These are phyloP conservation scores for Pleurotus tuber-regium DNA, from an alignment of 768 basidiomycete genomes.

Conservation along the genomic window DNA sequence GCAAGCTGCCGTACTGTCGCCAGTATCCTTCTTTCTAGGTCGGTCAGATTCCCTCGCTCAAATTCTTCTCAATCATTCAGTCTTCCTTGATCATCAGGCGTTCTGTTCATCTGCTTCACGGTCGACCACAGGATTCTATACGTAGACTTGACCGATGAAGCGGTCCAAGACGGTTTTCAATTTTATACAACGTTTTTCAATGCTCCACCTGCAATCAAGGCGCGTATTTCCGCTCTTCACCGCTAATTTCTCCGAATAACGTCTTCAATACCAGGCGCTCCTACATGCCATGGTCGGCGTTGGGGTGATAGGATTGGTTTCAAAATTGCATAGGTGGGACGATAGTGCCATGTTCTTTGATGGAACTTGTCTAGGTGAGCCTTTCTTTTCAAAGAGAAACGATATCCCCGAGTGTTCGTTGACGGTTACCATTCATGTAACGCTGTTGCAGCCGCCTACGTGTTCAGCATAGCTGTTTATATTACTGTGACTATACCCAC, in stretches of 20 bases:
- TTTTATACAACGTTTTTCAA: constrained; percentile 94
- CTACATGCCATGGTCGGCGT: constrained; percentile 84
- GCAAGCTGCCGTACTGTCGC: constrained; percentile 83
- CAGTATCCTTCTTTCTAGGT: constrained; percentile 91
- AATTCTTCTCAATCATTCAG: constrained; percentile 15
- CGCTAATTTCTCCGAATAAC: constrained; percentile 26
- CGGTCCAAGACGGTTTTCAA: constrained; percentile 74
- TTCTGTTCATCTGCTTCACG: constrained; percentile 81
- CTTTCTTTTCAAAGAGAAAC: background rate
- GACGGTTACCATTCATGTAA: no score
- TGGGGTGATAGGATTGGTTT: constrained; percentile 69
- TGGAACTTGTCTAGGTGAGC: constrained; percentile 80
- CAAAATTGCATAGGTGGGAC: constrained; percentile 84
- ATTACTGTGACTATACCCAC: constrained; percentile 77
- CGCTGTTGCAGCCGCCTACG: constrained; percentile 54
- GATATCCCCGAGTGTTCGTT: background rate
- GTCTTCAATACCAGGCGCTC: constrained; percentile 54
- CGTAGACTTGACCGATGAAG: constrained; percentile 58
- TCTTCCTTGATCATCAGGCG: constrained; percentile 42
- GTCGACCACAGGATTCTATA: constrained; percentile 88
- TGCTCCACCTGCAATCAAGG: constrained; percentile 92
- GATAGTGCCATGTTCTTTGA: constrained; percentile 96
- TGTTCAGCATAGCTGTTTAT: constrained; percentile 80
- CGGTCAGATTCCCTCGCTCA: no score
- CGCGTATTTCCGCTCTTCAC: constrained; percentile 26